Evolutionary conservation across 2,329 filamentous ascomycete genomes (phyloP), one percentile per base, ranked within the genome.

Genomic region (Fusarium robinianum): DNA sequence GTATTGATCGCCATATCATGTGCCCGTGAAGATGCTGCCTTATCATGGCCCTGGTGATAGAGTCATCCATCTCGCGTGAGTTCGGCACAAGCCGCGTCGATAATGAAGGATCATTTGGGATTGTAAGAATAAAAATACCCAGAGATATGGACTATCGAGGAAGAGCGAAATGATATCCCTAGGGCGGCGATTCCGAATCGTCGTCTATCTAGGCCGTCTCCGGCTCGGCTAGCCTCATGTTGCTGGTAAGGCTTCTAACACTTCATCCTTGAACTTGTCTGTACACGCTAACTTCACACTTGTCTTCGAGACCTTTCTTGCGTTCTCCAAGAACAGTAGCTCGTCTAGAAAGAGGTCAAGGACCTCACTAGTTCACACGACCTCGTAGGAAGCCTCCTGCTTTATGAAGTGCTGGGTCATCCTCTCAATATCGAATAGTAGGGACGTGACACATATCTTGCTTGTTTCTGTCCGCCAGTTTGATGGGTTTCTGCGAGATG

Each of bases 291-390:
- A 61, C 61, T 74, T 77, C 2, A 76, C 77, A 1, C 75, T 74
- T 0, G 65, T 44, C 24, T 68, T 73, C 35, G 84, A 64, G 22
- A 83, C 65, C 32, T 64, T 66, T 19, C 66, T 66, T 2, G 75
- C 73, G 48, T 81, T 82, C 17, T 64, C 61, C 58, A 83, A 83
- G 65, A 83, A 83, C 3, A 81, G 64, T 2, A 70, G 66, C 62
- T 83, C 83, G 57, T 82, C 72, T 1, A 79, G 78, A 44, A 83
- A 74, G 61, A 83, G 80, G 53, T 76, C 80, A 46, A 83, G 71
- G 3, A 79, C 79, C 61, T 83, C 80, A 34, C 77, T 80, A 60
- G 83, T 81, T 80, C 80, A 84, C 15, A 83, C 78, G 29, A 70
- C 72, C 53, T 82, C 78, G 52, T 83, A 83, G 2, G 52, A 61